A percentile compares a stretch with the other conserved stretches of the same genome.
phyloP scores from a whole-genome alignment of 768 basidiomycete genomes.

The Trametes gibbosa region DNA sequence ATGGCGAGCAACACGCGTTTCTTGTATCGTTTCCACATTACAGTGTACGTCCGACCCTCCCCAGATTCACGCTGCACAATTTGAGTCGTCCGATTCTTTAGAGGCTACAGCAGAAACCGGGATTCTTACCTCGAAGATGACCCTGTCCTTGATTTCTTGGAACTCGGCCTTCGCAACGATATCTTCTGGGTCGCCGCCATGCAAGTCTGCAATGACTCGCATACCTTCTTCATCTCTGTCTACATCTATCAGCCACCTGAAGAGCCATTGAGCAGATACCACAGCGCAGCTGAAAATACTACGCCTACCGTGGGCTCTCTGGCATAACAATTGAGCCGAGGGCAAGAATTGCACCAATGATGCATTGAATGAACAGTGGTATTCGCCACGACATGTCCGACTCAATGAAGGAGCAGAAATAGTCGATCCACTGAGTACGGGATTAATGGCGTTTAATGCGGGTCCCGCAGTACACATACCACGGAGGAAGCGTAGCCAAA shows the following conservation, averaged over 20 bases:
- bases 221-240: slow-evolving; percentile 82
- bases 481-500: slow-evolving; percentile 88
- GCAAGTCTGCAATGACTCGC: slow-evolving; percentile 83
- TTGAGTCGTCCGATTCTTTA: neutral
- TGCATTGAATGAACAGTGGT: slow-evolving; percentile 83
- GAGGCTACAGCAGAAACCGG: neutral
- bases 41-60: slow-evolving; percentile 70
- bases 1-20: slow-evolving; percentile 88
- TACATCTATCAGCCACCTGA: slow-evolving; percentile 86
- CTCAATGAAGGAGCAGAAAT: slow-evolving; percentile 86
- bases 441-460: neutral
- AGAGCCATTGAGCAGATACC: neutral
- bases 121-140: slow-evolving; percentile 56
- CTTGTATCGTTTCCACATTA: slow-evolving; percentile 87
- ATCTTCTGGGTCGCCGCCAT: slow-evolving; percentile 75
- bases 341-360: slow-evolving; percentile 81
- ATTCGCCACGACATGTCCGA: slow-evolving; percentile 89
- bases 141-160: slow-evolving; percentile 82
- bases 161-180: slow-evolving; percentile 77
- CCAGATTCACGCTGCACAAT: slow-evolving; percentile 62
- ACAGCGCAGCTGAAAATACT: neutral
- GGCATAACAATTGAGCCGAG: slow-evolving; percentile 80
- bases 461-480: slow-evolving; percentile 44
- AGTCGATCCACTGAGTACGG: slow-evolving; percentile 77
- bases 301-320: slow-evolving; percentile 75